Percentiles rank a stretch among this genome's conserved stretches.
phyloP scores from a whole-genome alignment of 345 rosid species.

The Gossypium turneri region DNA sequence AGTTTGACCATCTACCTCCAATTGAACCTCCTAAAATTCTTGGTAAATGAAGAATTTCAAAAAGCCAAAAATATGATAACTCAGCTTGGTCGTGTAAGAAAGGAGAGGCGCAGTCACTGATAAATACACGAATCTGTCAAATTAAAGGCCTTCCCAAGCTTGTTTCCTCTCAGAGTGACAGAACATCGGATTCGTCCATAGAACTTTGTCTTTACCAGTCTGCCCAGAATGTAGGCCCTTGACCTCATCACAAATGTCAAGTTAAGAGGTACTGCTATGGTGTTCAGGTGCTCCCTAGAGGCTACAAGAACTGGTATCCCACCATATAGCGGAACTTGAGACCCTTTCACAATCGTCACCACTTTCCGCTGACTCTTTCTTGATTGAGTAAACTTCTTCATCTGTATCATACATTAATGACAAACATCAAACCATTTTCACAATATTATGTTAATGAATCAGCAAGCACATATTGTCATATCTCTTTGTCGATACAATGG shows the following conservation, averaged over 20 bases:
- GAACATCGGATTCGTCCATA: conserved; percentile 50
- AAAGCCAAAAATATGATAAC: not conserved
- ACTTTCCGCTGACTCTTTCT: conserved; percentile 47
- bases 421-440: not conserved
- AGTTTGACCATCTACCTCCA: not conserved
- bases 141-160: conserved; percentile 55
- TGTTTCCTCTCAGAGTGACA: conserved; percentile 48
- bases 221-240: conserved; percentile 76
- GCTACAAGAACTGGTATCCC: conserved; percentile 47
- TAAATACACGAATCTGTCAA: conserved; percentile 48
- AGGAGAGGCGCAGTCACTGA: conserved; percentile 19
- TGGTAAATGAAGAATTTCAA: not conserved
- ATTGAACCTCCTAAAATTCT: not conserved
- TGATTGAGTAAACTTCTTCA: conserved; percentile 69
- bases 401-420: conserved; percentile 31
- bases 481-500: too few relatives aligned
- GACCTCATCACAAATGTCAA: conserved; percentile 73
- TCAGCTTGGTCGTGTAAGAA: not conserved
- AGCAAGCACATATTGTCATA: too few relatives aligned
- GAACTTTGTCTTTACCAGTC: conserved; percentile 62
- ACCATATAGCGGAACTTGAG: conserved; percentile 84
- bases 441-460: too few relatives aligned
- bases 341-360: conserved; percentile 50
- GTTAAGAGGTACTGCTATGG: conserved; percentile 58
- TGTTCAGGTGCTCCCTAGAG: conserved; percentile 33